Conservation (phyloP, 495 filamentous ascomycete species). For the Penicillium parvum region DNA sequence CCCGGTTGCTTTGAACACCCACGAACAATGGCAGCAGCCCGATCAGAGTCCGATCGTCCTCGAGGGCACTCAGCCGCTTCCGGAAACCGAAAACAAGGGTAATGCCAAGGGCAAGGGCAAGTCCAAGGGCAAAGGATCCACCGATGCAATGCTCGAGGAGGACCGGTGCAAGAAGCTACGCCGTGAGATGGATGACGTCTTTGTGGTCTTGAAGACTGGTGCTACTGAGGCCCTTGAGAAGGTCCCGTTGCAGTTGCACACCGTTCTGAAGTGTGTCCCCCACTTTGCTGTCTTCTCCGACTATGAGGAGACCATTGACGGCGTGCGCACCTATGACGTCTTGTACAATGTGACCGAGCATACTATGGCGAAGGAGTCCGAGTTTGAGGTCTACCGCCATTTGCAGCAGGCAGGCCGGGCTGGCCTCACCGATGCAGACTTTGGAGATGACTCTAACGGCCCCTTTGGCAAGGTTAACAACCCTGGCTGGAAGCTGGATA, state of each 20-base stretch:
- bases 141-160: slow-evolving; percentile 3
- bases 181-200: slow-evolving; percentile 30
- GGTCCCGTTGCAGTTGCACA: slow-evolving; percentile 37
- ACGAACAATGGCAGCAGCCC: slow-evolving; percentile 7
- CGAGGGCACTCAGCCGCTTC: slow-evolving; percentile 2
- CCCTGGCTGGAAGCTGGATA: slow-evolving; percentile 58
- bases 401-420: slow-evolving; percentile 36
- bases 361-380: slow-evolving; percentile 32
- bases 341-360: slow-evolving; percentile 33
- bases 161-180: slow-evolving; percentile 17
- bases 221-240: slow-evolving; percentile 37
- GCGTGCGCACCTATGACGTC: slow-evolving; percentile 38
- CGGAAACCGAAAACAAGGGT: background rate
- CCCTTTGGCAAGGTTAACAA: slow-evolving; percentile 35
- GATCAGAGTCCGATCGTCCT: slow-evolving; percentile 7
- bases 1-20: background rate
- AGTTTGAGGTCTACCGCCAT: slow-evolving; percentile 40
- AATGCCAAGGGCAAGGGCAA: too few species aligned
- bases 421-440: slow-evolving; percentile 27
- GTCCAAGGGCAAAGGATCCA: background rate
- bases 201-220: slow-evolving; percentile 43
- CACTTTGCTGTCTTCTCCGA: slow-evolving; percentile 47
- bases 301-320: slow-evolving; percentile 38
- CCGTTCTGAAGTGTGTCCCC: slow-evolving; percentile 36
- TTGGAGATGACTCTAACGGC: slow-evolving; percentile 31